Evolutionary conservation across 169 alveolate genomes (phyloP).

Genomic region (Perkinsus olseni): DNA sequence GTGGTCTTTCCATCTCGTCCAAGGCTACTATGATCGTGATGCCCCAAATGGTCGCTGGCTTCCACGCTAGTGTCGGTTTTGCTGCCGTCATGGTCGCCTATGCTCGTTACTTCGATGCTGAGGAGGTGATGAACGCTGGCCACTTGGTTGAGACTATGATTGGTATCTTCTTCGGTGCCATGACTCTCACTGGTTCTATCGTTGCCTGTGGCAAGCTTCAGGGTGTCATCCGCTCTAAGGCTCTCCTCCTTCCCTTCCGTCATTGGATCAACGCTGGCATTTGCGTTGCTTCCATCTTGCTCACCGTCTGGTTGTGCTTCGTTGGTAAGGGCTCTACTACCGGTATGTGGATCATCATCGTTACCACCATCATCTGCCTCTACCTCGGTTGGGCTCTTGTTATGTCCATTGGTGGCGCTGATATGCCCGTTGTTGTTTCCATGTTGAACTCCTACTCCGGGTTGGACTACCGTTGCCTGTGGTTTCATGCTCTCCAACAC

Average conservation of each 20-base stretch:
- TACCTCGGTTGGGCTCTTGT: conserved; percentile 71
- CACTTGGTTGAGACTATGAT: conserved; percentile 13
- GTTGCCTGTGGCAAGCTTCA: conserved; percentile 84
- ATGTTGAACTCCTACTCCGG: conserved; percentile 69
- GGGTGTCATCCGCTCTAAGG: conserved; percentile 59
- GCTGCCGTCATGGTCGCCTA: conserved; percentile 84
- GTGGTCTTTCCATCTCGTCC: conserved; percentile 49
- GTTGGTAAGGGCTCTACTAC: conserved; percentile 17
- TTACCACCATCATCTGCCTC: conserved; percentile 26
- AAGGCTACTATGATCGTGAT: conserved; percentile 55
- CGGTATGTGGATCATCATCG: conserved; percentile 15
- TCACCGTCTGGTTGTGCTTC: background rate
- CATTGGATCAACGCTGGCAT: conserved; percentile 22
- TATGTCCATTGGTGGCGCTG: conserved; percentile 86
- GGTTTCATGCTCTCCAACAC: conserved; percentile 61
- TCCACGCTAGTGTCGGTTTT: conserved; percentile 87
- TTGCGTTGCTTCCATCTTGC: conserved; percentile 24
- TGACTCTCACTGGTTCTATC: conserved; percentile 84
- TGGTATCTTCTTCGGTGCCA: conserved; percentile 77
- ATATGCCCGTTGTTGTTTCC: conserved; percentile 74
- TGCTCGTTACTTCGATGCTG: conserved; percentile 23
- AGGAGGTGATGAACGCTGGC: conserved; percentile 15
- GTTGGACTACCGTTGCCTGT: conserved; percentile 70
- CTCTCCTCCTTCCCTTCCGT: conserved; percentile 49
- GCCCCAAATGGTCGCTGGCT: conserved; percentile 87